Conservation (phyloP, 208 protist genomes). For the Histomonas meleagridis region DNA sequence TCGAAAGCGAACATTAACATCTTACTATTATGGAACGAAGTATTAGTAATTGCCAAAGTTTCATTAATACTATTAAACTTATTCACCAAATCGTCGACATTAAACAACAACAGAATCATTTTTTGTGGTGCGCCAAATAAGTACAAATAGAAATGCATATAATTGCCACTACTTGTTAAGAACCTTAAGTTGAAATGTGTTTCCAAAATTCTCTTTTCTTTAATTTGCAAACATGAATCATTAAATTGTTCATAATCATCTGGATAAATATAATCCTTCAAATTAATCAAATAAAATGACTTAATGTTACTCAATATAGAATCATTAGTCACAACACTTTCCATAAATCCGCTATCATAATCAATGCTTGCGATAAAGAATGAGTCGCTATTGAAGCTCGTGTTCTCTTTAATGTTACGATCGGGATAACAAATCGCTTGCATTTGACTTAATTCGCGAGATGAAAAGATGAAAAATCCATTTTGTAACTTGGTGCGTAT, state of each 20-base stretch:
- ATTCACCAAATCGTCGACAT: background rate
- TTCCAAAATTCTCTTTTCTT: too few species aligned
- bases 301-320: too few species aligned
- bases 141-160: background rate
- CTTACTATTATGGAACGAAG: background rate
- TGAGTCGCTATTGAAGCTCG: background rate
- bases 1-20: background rate
- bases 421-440: background rate
- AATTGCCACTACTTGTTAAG: background rate
- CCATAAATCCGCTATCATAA: background rate
- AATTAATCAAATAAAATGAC: background rate
- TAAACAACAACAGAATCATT: background rate
- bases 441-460: background rate
- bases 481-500: background rate
- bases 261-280: background rate
- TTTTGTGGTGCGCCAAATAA: background rate
- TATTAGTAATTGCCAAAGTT: background rate
- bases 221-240: too few species aligned
- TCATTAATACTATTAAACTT: background rate
- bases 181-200: too few species aligned
- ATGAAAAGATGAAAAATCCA: background rate
- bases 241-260: background rate
- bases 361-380: background rate
- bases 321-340: too few species aligned
- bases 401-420: background rate